phyloP scores from a whole-genome alignment of 163 green algal genomes.

The Chlamydomonas reinhardtii region DNA sequence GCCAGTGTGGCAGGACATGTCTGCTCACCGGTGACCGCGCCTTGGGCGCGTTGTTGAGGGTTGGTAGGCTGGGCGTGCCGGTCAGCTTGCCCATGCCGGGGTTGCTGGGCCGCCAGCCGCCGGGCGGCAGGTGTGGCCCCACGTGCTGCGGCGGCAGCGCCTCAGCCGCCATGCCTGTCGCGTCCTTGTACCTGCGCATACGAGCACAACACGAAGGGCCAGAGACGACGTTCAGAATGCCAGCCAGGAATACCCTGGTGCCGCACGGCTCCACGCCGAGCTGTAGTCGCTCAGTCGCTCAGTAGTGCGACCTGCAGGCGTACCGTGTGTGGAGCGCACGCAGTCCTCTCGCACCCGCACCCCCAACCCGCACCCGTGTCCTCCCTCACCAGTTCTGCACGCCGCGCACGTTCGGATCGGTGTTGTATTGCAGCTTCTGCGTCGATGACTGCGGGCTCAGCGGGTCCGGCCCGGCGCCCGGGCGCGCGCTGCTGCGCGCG shows the following conservation, averaged over 20 bases:
- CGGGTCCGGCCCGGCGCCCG: background rate
- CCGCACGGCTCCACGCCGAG: too few relatives aligned
- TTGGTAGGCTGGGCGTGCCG: constrained; percentile 3
- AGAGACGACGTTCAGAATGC: too few relatives aligned
- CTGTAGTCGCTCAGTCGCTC: too few relatives aligned
- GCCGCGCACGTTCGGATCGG: constrained; percentile 40
- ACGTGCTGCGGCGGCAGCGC: constrained; percentile 52
- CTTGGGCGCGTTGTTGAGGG: constrained; percentile 1
- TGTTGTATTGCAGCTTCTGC: constrained; percentile 7
- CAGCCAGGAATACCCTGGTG: too few relatives aligned
- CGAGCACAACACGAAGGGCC: too few relatives aligned
- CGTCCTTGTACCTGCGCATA: constrained; percentile 50
- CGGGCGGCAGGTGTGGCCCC: constrained; percentile 57
- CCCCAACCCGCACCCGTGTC: too few relatives aligned
- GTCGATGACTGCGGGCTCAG: constrained; percentile 39
- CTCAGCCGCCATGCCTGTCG: constrained; percentile 37
- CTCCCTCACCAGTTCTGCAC: constrained; percentile 55
- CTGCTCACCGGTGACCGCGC: background rate
- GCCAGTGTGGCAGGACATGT: too few relatives aligned
- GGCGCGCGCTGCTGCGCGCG: constrained; percentile 4
- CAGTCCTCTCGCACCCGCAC: too few relatives aligned
- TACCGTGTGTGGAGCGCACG: too few relatives aligned
- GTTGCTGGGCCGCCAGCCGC: constrained; percentile 55
- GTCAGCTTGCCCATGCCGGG: background rate
- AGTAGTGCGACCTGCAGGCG: too few relatives aligned